These are phyloP conservation scores for Aspergillus terreus DNA, from an alignment of 2,329 filamentous ascomycete species.

Conservation along the genomic window DNA sequence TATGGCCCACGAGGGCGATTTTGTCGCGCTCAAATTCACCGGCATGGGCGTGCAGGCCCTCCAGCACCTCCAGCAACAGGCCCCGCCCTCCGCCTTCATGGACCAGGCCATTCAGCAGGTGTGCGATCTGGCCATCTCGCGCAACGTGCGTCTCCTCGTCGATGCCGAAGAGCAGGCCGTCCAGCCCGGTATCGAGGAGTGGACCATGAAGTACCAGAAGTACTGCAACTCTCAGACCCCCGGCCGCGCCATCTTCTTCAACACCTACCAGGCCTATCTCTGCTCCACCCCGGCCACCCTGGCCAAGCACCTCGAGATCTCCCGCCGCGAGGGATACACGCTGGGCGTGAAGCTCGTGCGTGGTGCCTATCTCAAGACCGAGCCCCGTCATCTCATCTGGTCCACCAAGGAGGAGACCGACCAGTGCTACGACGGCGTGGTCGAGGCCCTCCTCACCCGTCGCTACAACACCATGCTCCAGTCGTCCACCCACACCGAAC, in stretches of 20 bases:
- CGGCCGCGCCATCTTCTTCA: conserved; percentile 51
- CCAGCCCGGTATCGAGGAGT: conserved; percentile 50
- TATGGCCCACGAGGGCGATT: conserved; percentile 51
- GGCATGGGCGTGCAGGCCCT: conserved; percentile 46
- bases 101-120: conserved; percentile 42
- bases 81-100: conserved; percentile 40
- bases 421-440: conserved; percentile 54
- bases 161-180: conserved; percentile 54
- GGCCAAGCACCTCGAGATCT: conserved; percentile 42
- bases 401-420: conserved; percentile 48
- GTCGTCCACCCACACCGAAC: conserved; percentile 33
- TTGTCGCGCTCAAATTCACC: conserved; percentile 51
- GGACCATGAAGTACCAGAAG: conserved; percentile 53
- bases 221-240: conserved; percentile 47
- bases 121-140: conserved; percentile 40
- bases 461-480: conserved; percentile 56
- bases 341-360: conserved; percentile 52
- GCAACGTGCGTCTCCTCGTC: conserved; percentile 46
- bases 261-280: conserved; percentile 53
- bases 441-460: conserved; percentile 53
- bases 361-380: conserved; percentile 51
- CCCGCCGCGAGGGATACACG: conserved; percentile 47
- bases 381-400: conserved; percentile 45
- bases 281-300: conserved; percentile 47
- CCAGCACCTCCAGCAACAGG: conserved; percentile 37